Base-by-base conservation (phyloP, 495 filamentous ascomycete genomes). In the Thozetella sp. region DNA sequence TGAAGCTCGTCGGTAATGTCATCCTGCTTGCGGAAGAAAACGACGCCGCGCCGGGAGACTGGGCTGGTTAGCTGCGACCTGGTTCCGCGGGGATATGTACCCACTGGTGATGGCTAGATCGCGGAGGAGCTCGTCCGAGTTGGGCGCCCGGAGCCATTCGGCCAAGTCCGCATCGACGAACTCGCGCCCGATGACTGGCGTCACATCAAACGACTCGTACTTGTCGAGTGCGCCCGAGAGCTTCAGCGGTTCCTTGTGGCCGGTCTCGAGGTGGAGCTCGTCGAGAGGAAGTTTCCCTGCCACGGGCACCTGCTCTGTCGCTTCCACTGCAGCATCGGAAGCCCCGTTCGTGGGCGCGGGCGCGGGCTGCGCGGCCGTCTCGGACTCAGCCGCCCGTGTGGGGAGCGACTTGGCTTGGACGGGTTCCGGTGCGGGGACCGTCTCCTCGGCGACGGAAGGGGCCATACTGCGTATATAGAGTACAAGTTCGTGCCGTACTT, bases 31-130 rank as follows among this genome's bases (percentile, higher is more conserved):
- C 90, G 88, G 76, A 95, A 92, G 78, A 92, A 93, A 43, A 93
- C 91, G 0, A 95, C 91, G 2, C 90, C 90, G 0, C 90, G 85
- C 62, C 88, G 86, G 17, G 90, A 93, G 63, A 95, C 90, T 93
- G 43, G 17, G 22, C 0, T 1, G 24, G 64, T 65, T 51, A 62
- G 56, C 22, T 12, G 1, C 12, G 25, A 10, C 0, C 55, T 30
- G 19, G 25, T 17, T 10, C 17, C 2, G 22, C 4, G 2, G 43
- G 6, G 30, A 23, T 56, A 56, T 25, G 30, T n/a, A 51, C 63
- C 12, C 25, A 74, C 72, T 66, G 23, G 67, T 73, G 45, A 89
- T 82, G 23, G 88, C 86, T 1, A 92, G 77, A 40, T 92, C 88
- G 0, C 82, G 74, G 22, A 93, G 65, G 13, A 90, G 71, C 46